Conservation (phyloP, 768 basidiomycete species). For the Kockovaella imperatae region DNA sequence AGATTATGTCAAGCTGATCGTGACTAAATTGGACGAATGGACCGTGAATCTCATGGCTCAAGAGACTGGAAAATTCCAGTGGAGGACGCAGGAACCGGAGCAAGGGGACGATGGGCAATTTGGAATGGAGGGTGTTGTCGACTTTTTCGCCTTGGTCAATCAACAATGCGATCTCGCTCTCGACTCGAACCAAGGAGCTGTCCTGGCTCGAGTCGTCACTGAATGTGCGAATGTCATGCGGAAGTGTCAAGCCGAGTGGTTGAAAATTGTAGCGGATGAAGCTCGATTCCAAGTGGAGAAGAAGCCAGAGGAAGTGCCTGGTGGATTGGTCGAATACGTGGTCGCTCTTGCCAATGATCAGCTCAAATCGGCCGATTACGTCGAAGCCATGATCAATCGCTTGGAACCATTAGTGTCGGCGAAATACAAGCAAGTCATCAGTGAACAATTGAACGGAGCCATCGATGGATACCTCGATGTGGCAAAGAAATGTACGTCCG, state of each 20-base stretch:
- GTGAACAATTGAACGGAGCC: slow-evolving; percentile 82
- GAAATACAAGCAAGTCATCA: slow-evolving; percentile 77
- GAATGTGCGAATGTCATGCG: slow-evolving; percentile 88
- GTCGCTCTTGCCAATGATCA: slow-evolving; percentile 97
- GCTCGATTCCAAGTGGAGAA: slow-evolving; percentile 80
- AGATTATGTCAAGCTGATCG: slow-evolving; percentile 86
- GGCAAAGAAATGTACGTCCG: slow-evolving; percentile 92
- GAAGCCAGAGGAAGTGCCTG: slow-evolving; percentile 63
- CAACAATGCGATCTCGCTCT: slow-evolving; percentile 81
- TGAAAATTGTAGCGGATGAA: slow-evolving; percentile 70
- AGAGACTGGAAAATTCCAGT: slow-evolving; percentile 74
- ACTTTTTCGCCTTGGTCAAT: slow-evolving; percentile 97
- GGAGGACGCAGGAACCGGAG: slow-evolving; percentile 78
- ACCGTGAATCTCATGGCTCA: slow-evolving; percentile 85
- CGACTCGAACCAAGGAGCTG: slow-evolving; percentile 90
- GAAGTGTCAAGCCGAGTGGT: slow-evolving; percentile 78
- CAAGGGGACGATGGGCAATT: slow-evolving; percentile 80
- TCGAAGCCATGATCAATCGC: slow-evolving; percentile 74
- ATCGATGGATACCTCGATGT: slow-evolving; percentile 98
- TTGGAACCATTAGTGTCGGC: slow-evolving; percentile 86
- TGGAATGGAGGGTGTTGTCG: slow-evolving; percentile 82
- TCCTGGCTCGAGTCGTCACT: slow-evolving; percentile 79
- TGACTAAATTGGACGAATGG: slow-evolving; percentile 96
- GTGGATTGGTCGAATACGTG: slow-evolving; percentile 88
- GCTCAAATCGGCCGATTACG: slow-evolving; percentile 88